Evolutionary conservation across 371 early-diverging fungal genomes (phyloP), one percentile per base, ranked within the genome.

Genomic region (Mortierella sp.): DNA sequence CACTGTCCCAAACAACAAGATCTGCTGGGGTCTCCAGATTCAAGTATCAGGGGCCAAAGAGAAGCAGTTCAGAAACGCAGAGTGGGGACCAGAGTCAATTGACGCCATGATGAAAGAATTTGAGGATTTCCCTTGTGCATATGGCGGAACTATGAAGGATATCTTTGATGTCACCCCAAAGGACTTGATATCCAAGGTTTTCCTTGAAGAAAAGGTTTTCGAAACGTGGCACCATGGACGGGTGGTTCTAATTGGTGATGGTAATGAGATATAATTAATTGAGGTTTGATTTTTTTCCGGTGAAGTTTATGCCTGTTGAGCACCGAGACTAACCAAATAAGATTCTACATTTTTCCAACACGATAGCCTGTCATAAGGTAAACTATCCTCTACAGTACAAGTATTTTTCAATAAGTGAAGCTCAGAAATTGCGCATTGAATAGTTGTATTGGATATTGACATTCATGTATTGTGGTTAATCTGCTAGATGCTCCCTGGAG

Each of bases 331-430:
- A n/a, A n/a, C n/a, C n/a, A n/a, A n/a, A n/a, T n/a, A n/a, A n/a
- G n/a, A n/a, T n/a, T n/a, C n/a, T n/a, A n/a, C n/a, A n/a, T n/a
- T n/a, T n/a, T n/a, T n/a, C 16, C 22, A 22, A 57, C 6, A 35
- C 32, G 20, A 14, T 39, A 65, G 66, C 66, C 3, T 65, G 66
- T 28, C 66, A 65, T n/a, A n/a, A n/a, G n/a, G n/a, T n/a, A n/a
- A n/a, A n/a, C n/a, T n/a, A n/a, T n/a, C n/a, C n/a, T n/a, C n/a
- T n/a, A n/a, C n/a, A n/a, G n/a, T n/a, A n/a, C n/a, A n/a, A n/a
- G n/a, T n/a, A n/a, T n/a, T n/a, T n/a, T n/a, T n/a, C n/a, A n/a
- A n/a, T n/a, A n/a, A n/a, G n/a, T n/a, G n/a, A n/a, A n/a, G n/a
- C n/a, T n/a, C n/a, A n/a, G n/a, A n/a, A n/a, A n/a, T n/a, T n/a